These are phyloP conservation scores for Fusarium sp. DNA, from an alignment of 2,329 filamentous ascomycete genomes.

Conservation along the genomic window DNA sequence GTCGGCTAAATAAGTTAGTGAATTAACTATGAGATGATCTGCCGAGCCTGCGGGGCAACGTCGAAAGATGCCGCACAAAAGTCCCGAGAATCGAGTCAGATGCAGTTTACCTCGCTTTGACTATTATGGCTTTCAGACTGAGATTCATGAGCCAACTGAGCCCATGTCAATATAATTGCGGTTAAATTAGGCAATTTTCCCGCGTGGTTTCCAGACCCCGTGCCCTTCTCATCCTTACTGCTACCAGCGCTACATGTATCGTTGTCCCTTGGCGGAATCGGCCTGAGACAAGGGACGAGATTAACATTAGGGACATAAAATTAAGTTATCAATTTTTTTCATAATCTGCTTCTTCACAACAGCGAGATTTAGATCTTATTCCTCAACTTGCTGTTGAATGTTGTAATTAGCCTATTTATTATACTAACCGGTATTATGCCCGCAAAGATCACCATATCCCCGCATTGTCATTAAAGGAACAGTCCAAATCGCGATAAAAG, in stretches of 20 bases:
- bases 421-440: not conserved
- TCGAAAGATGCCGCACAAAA: not conserved
- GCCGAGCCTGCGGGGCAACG: not conserved
- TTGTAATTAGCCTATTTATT: not conserved
- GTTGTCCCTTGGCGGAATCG: too few species aligned
- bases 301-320: too few species aligned
- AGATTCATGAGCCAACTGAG: not conserved
- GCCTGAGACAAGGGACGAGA: too few species aligned
- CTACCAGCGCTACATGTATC: too few species aligned
- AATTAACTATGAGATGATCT: not conserved
- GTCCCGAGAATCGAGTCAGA: not conserved
- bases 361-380: not conserved
- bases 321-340: too few species aligned
- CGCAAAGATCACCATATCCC: not conserved
- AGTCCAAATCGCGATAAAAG: not conserved
- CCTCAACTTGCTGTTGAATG: not conserved
- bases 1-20: not conserved
- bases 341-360: too few species aligned
- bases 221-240: too few species aligned
- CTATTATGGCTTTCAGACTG: not conserved
- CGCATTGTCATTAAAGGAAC: not conserved
- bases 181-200: not conserved
- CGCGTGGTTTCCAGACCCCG: too few species aligned
- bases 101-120: not conserved
- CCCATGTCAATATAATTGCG: not conserved